Conservation (phyloP, 169 alveolate genomes). For the Babesia ovis region DNA sequence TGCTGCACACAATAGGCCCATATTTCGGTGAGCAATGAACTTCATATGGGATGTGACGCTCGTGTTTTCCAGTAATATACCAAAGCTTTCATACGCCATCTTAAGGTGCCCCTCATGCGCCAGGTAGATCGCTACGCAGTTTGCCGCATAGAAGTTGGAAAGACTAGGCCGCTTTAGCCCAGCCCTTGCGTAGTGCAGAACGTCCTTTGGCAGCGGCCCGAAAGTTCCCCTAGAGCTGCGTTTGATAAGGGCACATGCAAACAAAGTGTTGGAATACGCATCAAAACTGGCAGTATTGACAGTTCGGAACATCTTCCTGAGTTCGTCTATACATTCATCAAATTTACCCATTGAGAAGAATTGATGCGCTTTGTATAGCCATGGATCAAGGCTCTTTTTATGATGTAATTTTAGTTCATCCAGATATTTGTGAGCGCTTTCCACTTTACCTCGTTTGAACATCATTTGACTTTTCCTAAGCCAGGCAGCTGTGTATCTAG, state of each 20-base stretch:
- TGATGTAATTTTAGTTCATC: slow-evolving; percentile 49
- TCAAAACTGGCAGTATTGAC: slow-evolving; percentile 39
- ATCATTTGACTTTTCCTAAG: slow-evolving; percentile 42
- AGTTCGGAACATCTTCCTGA: slow-evolving; percentile 49
- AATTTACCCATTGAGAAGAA: slow-evolving; percentile 13
- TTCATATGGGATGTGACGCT: slow-evolving; percentile 45
- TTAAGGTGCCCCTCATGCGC: slow-evolving; percentile 54
- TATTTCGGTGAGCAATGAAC: slow-evolving; percentile 46
- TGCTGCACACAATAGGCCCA: slow-evolving; percentile 61
- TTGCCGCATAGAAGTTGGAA: slow-evolving; percentile 68
- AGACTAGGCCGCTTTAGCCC: slow-evolving; percentile 56
- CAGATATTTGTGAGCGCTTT: slow-evolving; percentile 41
- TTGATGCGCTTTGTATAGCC: slow-evolving; percentile 51
- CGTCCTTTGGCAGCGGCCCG: slow-evolving; percentile 56
- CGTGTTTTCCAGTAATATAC: slow-evolving; percentile 37
- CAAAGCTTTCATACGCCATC: slow-evolving; percentile 59
- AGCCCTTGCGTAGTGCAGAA: slow-evolving; percentile 55
- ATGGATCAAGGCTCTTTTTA: slow-evolving; percentile 50
- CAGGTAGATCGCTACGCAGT: slow-evolving; percentile 57
- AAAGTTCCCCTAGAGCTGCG: slow-evolving; percentile 14
- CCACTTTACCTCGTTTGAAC: slow-evolving; percentile 46
- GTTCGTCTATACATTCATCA: slow-evolving; percentile 54
- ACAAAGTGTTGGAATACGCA: slow-evolving; percentile 61
- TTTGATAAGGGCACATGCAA: slow-evolving; percentile 48
- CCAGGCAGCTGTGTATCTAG: slow-evolving; percentile 60